Evolutionary conservation across 371 early-diverging fungal species (phyloP).

Genomic region (Choanephora cucurbitarum): DNA sequence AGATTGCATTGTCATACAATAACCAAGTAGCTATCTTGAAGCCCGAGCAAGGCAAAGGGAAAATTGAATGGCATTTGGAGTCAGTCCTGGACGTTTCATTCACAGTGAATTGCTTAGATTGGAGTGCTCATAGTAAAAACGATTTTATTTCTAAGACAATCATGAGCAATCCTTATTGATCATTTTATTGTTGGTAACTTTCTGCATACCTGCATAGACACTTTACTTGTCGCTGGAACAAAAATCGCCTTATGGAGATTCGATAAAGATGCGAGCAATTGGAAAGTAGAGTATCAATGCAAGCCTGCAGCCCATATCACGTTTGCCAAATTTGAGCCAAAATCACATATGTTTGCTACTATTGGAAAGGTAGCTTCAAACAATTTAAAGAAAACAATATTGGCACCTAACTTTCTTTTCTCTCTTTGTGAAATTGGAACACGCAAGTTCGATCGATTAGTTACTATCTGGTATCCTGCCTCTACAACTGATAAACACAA

Average conservation of each 20-base stretch:
- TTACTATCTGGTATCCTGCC: conserved; percentile 71
- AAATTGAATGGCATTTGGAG: conserved; percentile 22
- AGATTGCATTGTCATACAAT: conserved; percentile 45
- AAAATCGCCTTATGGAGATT: conserved; percentile 34
- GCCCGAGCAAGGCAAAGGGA: conserved; percentile 12
- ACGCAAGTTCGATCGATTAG: conserved; percentile 62
- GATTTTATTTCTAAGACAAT: background rate
- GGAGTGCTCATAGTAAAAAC: conserved; percentile 43
- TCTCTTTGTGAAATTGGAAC: background rate
- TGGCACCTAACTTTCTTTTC: too few relatives aligned
- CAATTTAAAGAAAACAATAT: too few relatives aligned
- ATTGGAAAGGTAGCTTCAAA: conserved; percentile 55
- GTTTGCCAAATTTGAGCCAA: conserved; percentile 66
- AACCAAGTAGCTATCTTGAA: conserved; percentile 29
- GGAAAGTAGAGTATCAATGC: conserved; percentile 23
- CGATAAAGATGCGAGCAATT: conserved; percentile 8
- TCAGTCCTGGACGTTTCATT: conserved; percentile 16
- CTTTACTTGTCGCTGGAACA: conserved; percentile 39
- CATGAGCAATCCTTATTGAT: background rate
- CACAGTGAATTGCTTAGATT: conserved; percentile 39
- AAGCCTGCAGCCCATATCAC: conserved; percentile 31
- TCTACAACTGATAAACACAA: background rate
- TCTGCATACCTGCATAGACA: conserved; percentile 22
- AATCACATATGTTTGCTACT: conserved; percentile 69
- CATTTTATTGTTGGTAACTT: background rate